These are phyloP conservation scores for Cryptococcus sp. DNA, from an alignment of 1,284 basidiomycete genomes.

Conservation along the genomic window DNA sequence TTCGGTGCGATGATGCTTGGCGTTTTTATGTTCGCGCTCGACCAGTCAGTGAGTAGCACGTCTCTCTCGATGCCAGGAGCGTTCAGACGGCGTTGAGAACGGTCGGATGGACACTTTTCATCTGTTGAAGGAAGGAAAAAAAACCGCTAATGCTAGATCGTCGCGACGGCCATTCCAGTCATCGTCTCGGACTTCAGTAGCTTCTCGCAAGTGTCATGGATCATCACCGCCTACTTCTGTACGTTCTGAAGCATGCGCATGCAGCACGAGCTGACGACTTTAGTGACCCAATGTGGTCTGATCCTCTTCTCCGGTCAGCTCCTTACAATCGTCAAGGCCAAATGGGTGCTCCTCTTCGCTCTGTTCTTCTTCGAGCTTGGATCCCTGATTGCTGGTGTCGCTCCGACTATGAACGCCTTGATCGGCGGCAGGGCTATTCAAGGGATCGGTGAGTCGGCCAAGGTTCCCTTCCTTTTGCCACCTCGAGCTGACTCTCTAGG, in stretches of 20 bases:
- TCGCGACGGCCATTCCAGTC: slow-evolving; percentile 48
- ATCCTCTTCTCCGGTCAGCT: slow-evolving; percentile 48
- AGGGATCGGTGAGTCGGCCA: slow-evolving; percentile 44
- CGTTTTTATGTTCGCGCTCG: slow-evolving; percentile 30
- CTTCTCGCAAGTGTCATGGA: slow-evolving; percentile 46
- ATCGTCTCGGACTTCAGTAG: slow-evolving; percentile 51
- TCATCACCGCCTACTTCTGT: slow-evolving; percentile 50
- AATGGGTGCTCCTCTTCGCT: slow-evolving; percentile 48
- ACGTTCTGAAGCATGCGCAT: slow-evolving; percentile 9
- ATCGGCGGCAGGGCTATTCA: slow-evolving; percentile 52
- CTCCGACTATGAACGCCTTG: slow-evolving; percentile 48
- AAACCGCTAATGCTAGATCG: slow-evolving; percentile 11
- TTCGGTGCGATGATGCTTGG: slow-evolving; percentile 36
- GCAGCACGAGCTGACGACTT: not conserved
- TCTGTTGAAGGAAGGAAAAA: no score
- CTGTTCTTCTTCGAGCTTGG: slow-evolving; percentile 52
- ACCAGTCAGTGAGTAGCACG: slow-evolving; percentile 5
- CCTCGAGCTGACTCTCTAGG: not conserved
- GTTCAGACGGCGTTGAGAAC: no score
- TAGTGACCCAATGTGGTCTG: slow-evolving; percentile 45
- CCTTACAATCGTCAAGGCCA: slow-evolving; percentile 46
- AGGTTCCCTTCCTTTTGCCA: no score
- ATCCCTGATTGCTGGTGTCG: slow-evolving; percentile 53
- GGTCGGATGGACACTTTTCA: no score
- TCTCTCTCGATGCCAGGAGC: not conserved